Base-by-base conservation (phyloP, 768 basidiomycete species). In the Serendipita sp. region DNA sequence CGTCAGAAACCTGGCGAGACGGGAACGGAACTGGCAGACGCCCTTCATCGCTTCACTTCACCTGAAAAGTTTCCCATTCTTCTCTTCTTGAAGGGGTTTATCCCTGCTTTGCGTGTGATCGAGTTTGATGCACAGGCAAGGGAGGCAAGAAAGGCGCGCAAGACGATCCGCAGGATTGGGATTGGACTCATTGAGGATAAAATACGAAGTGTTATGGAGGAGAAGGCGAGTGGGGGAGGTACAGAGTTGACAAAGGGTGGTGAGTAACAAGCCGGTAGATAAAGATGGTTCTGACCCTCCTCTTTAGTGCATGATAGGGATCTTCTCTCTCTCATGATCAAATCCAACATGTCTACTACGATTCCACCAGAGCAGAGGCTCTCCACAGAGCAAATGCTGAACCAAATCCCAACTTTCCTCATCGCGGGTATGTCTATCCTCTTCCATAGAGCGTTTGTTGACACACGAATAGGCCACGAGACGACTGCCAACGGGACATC, bases 261-360 rank as follows among this genome's bases (percentile, higher is more conserved):
- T 60, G 2, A 30, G 56, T 37, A 60, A 24, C 24, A 24, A 24
- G 24, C 24, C 24, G 24, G 24, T 24, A 24, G 24, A 24, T 24
- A 24, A 46, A 46, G 18, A 46, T 46, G 45, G 1, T 46, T 18
- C 13, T 46, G 13, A 46, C 18, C 45, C 18, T 46, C 45, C 18
- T 2, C 1, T 18, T 13, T 24, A 60, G 56, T 32, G 28, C 56
- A 60, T 35, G 76, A 76, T 28, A 78, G 81, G 13, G 86, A 87
- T 73, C 70, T 88, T 2, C 74, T 88, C 2, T 82, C 81, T 0
- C 69, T 86, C 32, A 75, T 88, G 2, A 75, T 87, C 48, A 78
- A 78, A 65, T 85, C 86, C 2, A 88, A 88, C 70, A 79, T 84
- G 74, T 79, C 83, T 0, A 80, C 78, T 0, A 83, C 88, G 69